A percentile compares a stretch with the other conserved stretches of the same genome.
phyloP scores from a whole-genome alignment of 2,329 filamentous ascomycete genomes.

The Fusarium duplospermum region DNA sequence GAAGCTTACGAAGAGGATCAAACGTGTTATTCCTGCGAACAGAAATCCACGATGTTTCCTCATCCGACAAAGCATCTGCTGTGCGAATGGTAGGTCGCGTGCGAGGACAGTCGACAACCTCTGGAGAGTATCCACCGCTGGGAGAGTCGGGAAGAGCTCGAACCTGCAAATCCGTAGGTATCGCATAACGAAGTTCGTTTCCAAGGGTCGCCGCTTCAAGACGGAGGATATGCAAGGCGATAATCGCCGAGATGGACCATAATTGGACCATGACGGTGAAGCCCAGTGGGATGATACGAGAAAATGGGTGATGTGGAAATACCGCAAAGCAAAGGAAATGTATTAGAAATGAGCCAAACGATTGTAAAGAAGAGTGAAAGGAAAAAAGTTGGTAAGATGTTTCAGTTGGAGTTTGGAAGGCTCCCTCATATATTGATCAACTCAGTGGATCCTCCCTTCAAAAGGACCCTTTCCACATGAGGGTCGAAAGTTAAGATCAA shows the following conservation, averaged over 20 bases:
- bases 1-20: conserved; percentile 76
- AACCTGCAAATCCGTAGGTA: neutral
- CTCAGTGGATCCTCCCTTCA: neutral
- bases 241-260: neutral
- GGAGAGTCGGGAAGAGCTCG: conserved; percentile 16
- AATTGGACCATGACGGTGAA: neutral
- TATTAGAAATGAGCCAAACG: neutral
- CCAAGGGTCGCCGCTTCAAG: neutral
- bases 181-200: neutral
- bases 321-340: neutral
- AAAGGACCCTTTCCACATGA: neutral
- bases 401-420: neutral
- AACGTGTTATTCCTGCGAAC: conserved; percentile 77
- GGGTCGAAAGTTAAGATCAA: neutral
- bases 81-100: conserved; percentile 76
- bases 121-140: conserved; percentile 73
- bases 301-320: neutral
- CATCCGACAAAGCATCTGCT: conserved; percentile 65
- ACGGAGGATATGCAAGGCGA: neutral
- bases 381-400: neutral
- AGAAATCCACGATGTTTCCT: conserved; percentile 79
- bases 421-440: neutral
- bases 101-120: conserved; percentile 73
- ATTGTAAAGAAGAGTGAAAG: neutral
- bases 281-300: neutral